Evolutionary conservation across 208 protist species (phyloP), one percentile per base, ranked within the genome.

Genomic region (Trypanosoma melophagium): DNA sequence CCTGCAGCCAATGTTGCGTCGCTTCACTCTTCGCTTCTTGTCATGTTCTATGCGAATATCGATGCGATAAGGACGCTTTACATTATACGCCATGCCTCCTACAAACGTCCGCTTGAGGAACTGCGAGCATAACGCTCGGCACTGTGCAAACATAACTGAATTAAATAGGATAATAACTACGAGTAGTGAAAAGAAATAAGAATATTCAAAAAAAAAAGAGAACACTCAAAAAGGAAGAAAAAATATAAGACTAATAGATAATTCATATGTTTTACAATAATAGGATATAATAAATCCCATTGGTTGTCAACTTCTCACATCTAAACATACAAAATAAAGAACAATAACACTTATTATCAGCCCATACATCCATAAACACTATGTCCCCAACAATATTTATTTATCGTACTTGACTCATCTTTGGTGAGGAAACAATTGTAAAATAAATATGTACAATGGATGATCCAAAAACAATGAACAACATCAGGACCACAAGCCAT

Each of bases 1-100:
- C 19, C 86, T 78, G 25, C 67, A 71, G 12, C 81, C 83, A 45
- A 93, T 77, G 61, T 81, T 92, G n/a, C 89, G 79, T 16, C 87
- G 76, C 13, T 80, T 80, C 41, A 80, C 76, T 35, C 89, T 76
- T 4, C 83, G 62, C 65, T 91, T 90, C 71, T 92, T 95, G 72
- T 95, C 89, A 66, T 92, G 85, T 71, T 86, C 89, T 85, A 93
- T 92, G 21, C 89, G 84, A 51, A 91, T 85, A 53, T 89, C 84
- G 57, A 95, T 87, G 14, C 89, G 84, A 56, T 93, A 95, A 0
- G 87, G 86, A 3, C 89, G 77, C 67, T 93, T 95, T 4, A 89
- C 86, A 51, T 95, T 95, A 8, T 69, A 60, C 28, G 80, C 75
- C 87, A 92, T 92, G 10, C 87, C 86, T 60, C 89, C 86, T 19